phyloP scores from a whole-genome alignment of 306 rosid species.

The Cyclanthera cordifolia region DNA sequence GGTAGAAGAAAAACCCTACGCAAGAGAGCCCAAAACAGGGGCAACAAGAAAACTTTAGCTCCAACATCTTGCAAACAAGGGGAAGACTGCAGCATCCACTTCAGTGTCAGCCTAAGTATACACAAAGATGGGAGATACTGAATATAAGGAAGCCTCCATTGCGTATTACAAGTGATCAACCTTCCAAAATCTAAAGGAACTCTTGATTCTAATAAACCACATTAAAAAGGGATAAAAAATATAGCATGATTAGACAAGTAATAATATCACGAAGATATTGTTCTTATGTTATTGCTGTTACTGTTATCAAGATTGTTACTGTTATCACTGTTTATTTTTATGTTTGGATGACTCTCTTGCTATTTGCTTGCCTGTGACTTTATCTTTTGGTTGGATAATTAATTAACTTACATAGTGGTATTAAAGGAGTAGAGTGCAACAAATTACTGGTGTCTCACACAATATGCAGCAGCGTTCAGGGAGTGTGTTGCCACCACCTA shows the following conservation, averaged over 20 bases:
- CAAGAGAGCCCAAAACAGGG: too few species aligned
- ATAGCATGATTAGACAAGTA: neutral
- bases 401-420: conserved; percentile 27
- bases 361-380: conserved; percentile 8
- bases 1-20: too few species aligned
- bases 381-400: conserved; percentile 19
- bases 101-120: neutral
- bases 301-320: neutral
- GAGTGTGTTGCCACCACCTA: conserved; percentile 62
- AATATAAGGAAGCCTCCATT: neutral
- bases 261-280: neutral
- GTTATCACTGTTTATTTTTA: neutral
- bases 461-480: conserved; percentile 65
- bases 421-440: conserved; percentile 75
- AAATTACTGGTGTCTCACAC: conserved; percentile 62
- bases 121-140: neutral
- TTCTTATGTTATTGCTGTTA: too few species aligned
- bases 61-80: neutral
- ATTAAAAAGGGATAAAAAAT: neutral
- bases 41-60: too few species aligned
- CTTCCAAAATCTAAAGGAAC: neutral
- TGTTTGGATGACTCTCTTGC: neutral
- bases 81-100: neutral
- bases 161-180: neutral
- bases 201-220: neutral